Conservation (phyloP, 148 eudicot genomes). For the Polygonum aviculare region DNA sequence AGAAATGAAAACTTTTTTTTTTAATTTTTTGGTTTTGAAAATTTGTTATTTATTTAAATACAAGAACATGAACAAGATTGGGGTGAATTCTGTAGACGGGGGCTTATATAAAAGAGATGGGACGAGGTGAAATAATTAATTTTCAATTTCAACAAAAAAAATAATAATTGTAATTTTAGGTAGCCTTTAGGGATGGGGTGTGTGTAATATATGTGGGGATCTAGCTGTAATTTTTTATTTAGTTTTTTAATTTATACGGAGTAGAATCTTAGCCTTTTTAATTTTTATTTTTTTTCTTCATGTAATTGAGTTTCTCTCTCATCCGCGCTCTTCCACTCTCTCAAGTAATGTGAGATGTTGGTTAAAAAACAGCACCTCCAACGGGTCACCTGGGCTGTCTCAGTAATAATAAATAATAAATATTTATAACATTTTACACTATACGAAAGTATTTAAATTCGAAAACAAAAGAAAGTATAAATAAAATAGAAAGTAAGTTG, state of each 20-base stretch:
- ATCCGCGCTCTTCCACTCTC: conserved; percentile 6
- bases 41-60: conserved; percentile 22
- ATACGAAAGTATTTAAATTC: background rate
- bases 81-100: conserved; percentile 13
- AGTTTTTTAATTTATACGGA: background rate
- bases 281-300: background rate
- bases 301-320: background rate
- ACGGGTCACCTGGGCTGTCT: conserved; percentile 10
- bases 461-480: background rate
- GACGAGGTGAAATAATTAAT: background rate
- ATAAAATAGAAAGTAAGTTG: background rate
- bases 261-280: background rate
- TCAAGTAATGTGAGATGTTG: conserved; percentile 8
- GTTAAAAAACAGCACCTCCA: conserved; percentile 6
- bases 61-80: conserved; percentile 10
- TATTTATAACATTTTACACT: background rate
- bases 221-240: conserved; percentile 36
- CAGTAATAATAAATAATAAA: conserved; percentile 6
- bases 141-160: background rate
- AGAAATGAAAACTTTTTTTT: conserved; percentile 6
- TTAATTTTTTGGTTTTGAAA: background rate
- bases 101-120: background rate
- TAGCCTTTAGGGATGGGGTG: background rate
- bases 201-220: conserved; percentile 30
- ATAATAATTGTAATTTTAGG: background rate